Evolutionary conservation across 176 grass and related monocot genomes (phyloP).

Genomic region (Chrysopogon serrulatus): DNA sequence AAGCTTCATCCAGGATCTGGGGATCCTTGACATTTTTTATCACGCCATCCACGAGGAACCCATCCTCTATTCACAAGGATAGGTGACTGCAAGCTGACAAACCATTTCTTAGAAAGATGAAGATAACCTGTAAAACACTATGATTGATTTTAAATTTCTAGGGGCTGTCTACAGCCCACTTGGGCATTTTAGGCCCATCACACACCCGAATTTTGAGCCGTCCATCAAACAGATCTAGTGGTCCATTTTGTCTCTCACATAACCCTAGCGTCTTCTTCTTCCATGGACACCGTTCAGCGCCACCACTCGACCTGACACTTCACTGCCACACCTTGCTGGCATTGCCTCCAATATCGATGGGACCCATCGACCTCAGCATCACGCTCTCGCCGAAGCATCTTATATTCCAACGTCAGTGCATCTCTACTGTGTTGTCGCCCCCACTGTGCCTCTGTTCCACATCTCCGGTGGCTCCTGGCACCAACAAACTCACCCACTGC

Average conservation of each 20-base stretch:
- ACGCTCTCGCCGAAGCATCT: not conserved
- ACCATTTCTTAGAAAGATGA: constrained; percentile 45
- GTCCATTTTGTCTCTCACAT: not conserved
- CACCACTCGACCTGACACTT: not conserved
- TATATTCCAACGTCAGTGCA: not conserved
- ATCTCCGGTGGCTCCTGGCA: not conserved
- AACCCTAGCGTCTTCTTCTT: not conserved
- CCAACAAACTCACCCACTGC: not conserved
- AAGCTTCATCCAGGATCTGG: constrained; percentile 36
- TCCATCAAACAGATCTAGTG: not conserved
- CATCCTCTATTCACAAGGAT: constrained; percentile 97
- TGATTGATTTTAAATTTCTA: not conserved
- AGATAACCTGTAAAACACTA: constrained; percentile 1
- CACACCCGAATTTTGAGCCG: not conserved
- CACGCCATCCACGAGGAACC: constrained; percentile 78
- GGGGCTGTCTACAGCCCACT: not conserved
- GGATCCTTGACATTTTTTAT: constrained; percentile 46
- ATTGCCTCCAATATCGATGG: not conserved
- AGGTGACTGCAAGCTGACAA: constrained; percentile 79
- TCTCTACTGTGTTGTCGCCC: not conserved
- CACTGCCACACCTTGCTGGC: not conserved
- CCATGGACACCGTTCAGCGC: not conserved
- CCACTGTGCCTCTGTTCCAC: not conserved
- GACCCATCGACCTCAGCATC: not conserved
- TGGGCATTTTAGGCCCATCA: not conserved